Evolutionary conservation across 208 protist species (phyloP), one percentile per base, ranked within the genome.

Genomic region (Leishmania tropica): DNA sequence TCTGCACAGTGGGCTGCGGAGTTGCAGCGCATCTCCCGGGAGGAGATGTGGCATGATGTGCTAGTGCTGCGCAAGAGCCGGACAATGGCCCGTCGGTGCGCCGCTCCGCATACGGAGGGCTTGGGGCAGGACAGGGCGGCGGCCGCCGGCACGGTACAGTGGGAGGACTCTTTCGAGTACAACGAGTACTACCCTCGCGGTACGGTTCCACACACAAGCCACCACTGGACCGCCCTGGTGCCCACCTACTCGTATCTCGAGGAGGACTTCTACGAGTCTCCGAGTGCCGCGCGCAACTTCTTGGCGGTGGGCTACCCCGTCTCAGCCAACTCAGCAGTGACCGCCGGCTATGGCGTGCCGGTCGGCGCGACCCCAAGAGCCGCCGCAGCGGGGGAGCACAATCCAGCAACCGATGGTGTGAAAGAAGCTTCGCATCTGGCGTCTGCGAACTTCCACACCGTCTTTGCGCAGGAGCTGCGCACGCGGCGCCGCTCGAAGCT

Each of bases 91-190:
- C 51, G 84, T 42, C 42, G 68, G 40, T 73, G 73, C 51, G 60
- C 68, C 8, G 71, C 72, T 35, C 73, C n/a, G 51, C 80, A 35
- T 54, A 24, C 13, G 17, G 51, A 76, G 51, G 37, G 60, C 8
- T 56, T 42, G 24, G 21, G 42, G 21, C 24, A 51, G 4, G 51
- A 28, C 10, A 42, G 35, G 77, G 21, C 35, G 67, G 47, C 62
- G 17, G n/a, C 76, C 15, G 40, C 72, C 40, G 24, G 40, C 28
- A 76, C 74, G 2, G 76, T 97, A 37, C 42, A 64, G 48, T 97
- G 91, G 89, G 84, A 90, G 28, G 92, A 97, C 53, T 95, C 88
- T 47, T 94, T 96, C 77, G 94, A 97, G 83, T 89, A 94, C 86
- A 89, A 87, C 48, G 92, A 97, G 81, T 96, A 95, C 84, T 88